phyloP scores from a whole-genome alignment of 176 grass and related monocot species.

The Pharus latifolius region DNA sequence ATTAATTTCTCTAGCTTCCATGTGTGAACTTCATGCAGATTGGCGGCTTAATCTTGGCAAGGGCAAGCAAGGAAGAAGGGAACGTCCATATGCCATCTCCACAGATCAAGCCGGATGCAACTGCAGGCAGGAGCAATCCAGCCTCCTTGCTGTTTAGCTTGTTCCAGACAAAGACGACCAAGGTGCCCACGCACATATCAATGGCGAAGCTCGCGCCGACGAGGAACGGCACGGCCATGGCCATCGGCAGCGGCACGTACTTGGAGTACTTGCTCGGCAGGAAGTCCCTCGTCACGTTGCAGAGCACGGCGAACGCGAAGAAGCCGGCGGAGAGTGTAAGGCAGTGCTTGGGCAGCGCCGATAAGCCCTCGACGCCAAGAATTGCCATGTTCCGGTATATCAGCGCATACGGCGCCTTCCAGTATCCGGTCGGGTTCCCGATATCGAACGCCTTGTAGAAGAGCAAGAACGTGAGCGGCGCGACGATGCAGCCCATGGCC shows the following conservation, averaged over 20 bases:
- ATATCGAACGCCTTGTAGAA: conserved; percentile 93
- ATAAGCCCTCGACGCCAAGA: conserved; percentile 75
- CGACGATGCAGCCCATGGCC: conserved; percentile 62
- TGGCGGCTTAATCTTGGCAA: conserved; percentile 75
- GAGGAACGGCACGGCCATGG: conserved; percentile 89
- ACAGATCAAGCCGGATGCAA: conserved; percentile 80
- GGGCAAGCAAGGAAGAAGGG: conserved; percentile 65
- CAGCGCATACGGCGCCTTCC: conserved; percentile 83
- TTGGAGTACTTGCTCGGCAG: conserved; percentile 31
- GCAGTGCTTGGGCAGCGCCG: conserved; percentile 51
- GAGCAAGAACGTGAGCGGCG: conserved; percentile 74
- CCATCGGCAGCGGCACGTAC: conserved; percentile 69
- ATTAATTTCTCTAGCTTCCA: conserved; percentile 6
- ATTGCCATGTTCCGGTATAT: conserved; percentile 95
- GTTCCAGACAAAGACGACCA: conserved; percentile 52
- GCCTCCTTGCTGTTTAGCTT: conserved; percentile 59
- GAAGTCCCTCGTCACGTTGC: conserved; percentile 40
- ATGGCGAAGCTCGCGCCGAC: conserved; percentile 78
- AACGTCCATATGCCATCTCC: conserved; percentile 91
- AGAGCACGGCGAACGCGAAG: conserved; percentile 44
- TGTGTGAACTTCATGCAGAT: conserved; percentile 82
- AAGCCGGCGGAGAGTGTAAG: conserved; percentile 60
- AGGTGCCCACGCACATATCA: conserved; percentile 67
- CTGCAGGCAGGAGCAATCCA: conserved; percentile 52
- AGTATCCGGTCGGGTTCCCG: conserved; percentile 53